Conservation (phyloP, 2,329 filamentous ascomycete species). For the Macrophomina phaseolina region DNA sequence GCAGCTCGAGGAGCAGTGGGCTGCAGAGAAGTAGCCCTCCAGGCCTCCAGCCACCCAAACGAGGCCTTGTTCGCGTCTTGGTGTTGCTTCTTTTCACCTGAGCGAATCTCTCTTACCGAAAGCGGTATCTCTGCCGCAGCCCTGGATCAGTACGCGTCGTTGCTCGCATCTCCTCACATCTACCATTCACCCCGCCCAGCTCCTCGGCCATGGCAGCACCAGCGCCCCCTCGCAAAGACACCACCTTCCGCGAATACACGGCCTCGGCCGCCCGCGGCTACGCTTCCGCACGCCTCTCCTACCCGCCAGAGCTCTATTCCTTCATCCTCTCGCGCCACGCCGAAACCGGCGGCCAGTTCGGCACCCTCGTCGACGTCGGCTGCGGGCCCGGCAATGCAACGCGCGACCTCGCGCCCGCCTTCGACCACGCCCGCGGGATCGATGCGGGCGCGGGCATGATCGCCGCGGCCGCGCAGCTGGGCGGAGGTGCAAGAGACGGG, state of each 20-base stretch:
- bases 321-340: conserved; percentile 55
- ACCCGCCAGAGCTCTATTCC: conserved; percentile 55
- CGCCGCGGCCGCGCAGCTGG: conserved; percentile 48
- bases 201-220: neutral
- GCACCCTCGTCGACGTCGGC: conserved; percentile 59
- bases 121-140: neutral
- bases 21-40: neutral
- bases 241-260: conserved; percentile 55
- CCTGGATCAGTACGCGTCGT: too few species aligned
- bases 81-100: neutral
- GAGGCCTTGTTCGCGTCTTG: neutral
- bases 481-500: conserved; percentile 37
- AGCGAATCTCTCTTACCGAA: neutral
- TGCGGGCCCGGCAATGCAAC: conserved; percentile 62
- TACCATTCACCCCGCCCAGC: neutral
- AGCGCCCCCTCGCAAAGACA: neutral
- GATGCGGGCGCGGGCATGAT: conserved; percentile 64
- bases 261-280: conserved; percentile 53
- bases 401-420: conserved; percentile 53
- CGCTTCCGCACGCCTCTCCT: conserved; percentile 50
- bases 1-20: too few species aligned
- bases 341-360: conserved; percentile 51
- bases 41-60: neutral
- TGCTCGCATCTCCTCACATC: neutral
- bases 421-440: conserved; percentile 55